phyloP scores from a whole-genome alignment of 805 yeast genomes.

The Myxozyma kluyveri region DNA sequence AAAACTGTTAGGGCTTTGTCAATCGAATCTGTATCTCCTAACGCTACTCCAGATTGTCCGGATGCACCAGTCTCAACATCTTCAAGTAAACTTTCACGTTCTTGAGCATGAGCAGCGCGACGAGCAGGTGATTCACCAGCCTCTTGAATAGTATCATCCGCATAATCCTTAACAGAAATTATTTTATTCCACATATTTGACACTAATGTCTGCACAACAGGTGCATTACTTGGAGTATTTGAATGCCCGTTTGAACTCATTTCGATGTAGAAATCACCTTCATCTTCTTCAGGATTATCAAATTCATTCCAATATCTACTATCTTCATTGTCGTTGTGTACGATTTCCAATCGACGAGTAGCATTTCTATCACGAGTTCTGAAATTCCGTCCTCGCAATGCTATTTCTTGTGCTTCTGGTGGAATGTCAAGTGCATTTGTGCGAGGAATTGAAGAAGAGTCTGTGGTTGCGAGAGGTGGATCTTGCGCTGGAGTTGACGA shows the following conservation, averaged over 20 bases:
- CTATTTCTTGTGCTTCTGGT: slow-evolving; percentile 10
- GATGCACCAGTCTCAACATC: slow-evolving; percentile 1
- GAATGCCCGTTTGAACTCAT: too few species aligned
- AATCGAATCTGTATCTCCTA: slow-evolving; percentile 3
- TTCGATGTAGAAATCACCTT: slow-evolving; percentile 36
- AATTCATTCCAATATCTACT: slow-evolving; percentile 66
- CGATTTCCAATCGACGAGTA: slow-evolving; percentile 10
- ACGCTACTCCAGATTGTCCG: not conserved
- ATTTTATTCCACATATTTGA: slow-evolving; percentile 18
- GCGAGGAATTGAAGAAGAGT: not conserved
- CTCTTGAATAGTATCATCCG: not conserved
- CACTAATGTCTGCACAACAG: too few species aligned
- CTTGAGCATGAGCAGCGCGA: slow-evolving; percentile 10
- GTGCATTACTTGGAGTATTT: too few species aligned
- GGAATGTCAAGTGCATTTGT: not conserved
- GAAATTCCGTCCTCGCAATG: slow-evolving; percentile 11
- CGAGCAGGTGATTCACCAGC: slow-evolving; percentile 15
- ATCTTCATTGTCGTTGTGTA: slow-evolving; percentile 22
- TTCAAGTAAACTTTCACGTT: slow-evolving; percentile 39
- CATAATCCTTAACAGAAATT: slow-evolving; percentile 6
- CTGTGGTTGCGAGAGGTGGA: not conserved
- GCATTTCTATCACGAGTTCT: slow-evolving; percentile 4
- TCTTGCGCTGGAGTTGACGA: slow-evolving; percentile 2
- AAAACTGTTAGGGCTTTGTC: slow-evolving; percentile 28
- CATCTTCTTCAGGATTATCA: slow-evolving; percentile 57